Percentiles rank a stretch among this genome's conserved stretches.
phyloP scores from a whole-genome alignment of 2,329 filamentous ascomycete species.

The Penicillium sp. region DNA sequence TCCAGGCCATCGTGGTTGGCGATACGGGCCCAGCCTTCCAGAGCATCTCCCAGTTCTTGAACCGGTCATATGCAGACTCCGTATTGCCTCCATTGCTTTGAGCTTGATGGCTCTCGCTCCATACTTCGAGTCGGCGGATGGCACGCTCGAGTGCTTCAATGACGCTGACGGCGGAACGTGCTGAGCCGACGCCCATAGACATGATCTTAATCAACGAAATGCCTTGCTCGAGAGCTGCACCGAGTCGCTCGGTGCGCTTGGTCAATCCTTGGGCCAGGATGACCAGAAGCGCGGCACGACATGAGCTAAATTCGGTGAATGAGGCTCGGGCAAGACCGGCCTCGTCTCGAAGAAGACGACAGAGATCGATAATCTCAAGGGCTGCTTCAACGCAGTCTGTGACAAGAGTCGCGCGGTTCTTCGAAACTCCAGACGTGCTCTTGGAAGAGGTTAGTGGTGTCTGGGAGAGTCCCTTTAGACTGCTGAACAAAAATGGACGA shows the following conservation, averaged over 20 bases:
- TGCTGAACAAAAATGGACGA: conserved; percentile 50
- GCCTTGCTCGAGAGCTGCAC: conserved; percentile 47
- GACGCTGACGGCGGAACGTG: conserved; percentile 50
- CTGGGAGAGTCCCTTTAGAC: conserved; percentile 28
- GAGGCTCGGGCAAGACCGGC: conserved; percentile 52
- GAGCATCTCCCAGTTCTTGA: conserved; percentile 51
- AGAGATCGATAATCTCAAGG: conserved; percentile 48
- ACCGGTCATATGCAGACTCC: conserved; percentile 50
- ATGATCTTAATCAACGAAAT: conserved; percentile 51
- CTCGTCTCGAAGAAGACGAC: conserved; percentile 47
- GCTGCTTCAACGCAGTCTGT: conserved; percentile 52
- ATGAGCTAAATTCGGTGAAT: conserved; percentile 54
- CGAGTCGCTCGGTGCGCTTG: conserved; percentile 41
- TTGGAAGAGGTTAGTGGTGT: conserved; percentile 20
- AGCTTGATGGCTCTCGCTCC: conserved; percentile 33
- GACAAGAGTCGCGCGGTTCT: conserved; percentile 41
- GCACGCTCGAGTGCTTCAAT: conserved; percentile 52
- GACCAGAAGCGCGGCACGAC: conserved; percentile 51
- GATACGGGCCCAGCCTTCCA: conserved; percentile 42
- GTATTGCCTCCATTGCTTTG: conserved; percentile 29
- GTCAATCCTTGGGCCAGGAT: conserved; percentile 40
- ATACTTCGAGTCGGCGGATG: conserved; percentile 44
- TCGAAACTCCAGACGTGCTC: conserved; percentile 29
- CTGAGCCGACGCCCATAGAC: conserved; percentile 50
- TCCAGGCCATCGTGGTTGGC: conserved; percentile 27